Conservation (phyloP, 2,329 filamentous ascomycete species). For the Stagonosporopsis rhizophila region DNA sequence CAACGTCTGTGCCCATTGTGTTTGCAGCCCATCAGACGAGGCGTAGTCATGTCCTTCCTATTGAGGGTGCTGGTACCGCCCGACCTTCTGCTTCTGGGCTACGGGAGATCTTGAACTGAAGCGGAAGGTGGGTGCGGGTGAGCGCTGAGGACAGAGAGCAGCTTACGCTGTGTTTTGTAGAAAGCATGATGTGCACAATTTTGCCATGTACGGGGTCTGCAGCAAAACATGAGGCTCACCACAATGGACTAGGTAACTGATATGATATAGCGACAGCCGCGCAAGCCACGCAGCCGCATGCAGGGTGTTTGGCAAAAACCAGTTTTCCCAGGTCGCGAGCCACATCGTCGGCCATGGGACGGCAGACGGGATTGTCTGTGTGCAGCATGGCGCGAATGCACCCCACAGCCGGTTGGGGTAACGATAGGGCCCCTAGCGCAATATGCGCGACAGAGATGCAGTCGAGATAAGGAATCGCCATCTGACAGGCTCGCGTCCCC, state of each 20-base stretch:
- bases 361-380: not conserved
- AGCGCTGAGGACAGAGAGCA: not conserved
- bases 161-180: not conserved
- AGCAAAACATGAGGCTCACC: too few relatives aligned
- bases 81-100: conserved; percentile 21
- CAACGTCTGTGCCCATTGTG: conserved; percentile 11
- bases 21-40: conserved; percentile 6
- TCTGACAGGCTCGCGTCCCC: conserved; percentile 32
- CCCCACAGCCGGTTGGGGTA: conserved; percentile 26
- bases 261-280: not conserved
- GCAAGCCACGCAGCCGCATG: conserved; percentile 8
- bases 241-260: too few relatives aligned
- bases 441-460: conserved; percentile 16
- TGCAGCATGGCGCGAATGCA: conserved; percentile 21
- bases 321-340: conserved; percentile 13
- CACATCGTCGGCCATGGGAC: not conserved
- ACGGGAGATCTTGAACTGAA: conserved; percentile 14
- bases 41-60: conserved; percentile 13
- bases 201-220: not conserved
- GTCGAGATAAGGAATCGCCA: conserved; percentile 37
- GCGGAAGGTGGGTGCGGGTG: conserved; percentile 12
- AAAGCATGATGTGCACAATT: not conserved
- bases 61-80: conserved; percentile 13
- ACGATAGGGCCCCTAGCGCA: conserved; percentile 6
- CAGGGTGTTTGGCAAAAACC: not conserved